phyloP scores from a whole-genome alignment of 208 protist species.

The Herpetomonas samuelpessoai region DNA sequence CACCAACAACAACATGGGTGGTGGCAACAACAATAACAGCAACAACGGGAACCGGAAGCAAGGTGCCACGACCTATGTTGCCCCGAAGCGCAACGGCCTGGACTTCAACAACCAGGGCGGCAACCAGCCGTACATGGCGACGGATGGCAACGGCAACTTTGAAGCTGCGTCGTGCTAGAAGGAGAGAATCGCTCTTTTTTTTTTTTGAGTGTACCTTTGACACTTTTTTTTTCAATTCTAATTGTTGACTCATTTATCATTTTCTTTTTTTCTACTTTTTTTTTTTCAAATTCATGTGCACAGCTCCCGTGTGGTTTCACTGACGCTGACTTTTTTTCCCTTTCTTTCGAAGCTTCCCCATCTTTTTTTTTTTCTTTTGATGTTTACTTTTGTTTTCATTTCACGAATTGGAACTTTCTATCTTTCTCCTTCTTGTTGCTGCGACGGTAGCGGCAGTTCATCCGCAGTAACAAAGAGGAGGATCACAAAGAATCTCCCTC shows the following conservation, averaged over 20 bases:
- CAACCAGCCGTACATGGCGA: neutral
- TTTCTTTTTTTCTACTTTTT: constrained; percentile 9
- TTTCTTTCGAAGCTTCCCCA: neutral
- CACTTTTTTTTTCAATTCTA: neutral
- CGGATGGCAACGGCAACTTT: constrained; percentile 3
- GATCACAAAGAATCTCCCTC: too few species aligned
- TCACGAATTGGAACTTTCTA: neutral
- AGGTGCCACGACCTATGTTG: neutral
- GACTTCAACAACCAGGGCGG: neutral
- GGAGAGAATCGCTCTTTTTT: neutral
- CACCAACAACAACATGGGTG: constrained; percentile 19
- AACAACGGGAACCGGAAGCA: constrained; percentile 3
- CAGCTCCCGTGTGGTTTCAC: constrained; percentile 1
- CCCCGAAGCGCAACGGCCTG: neutral
- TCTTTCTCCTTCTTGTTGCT: constrained; percentile 9
- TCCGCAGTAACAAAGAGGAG: too few species aligned
- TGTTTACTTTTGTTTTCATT: constrained; percentile 5
- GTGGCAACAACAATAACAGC: constrained; percentile 19
- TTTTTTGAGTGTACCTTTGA: neutral
- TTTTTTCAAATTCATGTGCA: constrained; percentile 13
- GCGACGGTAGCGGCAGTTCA: neutral
- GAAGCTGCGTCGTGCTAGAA: neutral
- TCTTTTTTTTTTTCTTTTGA: constrained; percentile 13
- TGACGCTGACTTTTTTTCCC: constrained; percentile 6
- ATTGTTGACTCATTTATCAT: too few species aligned